These are phyloP conservation scores for Rhizopus microsporus DNA, from an alignment of 371 early-diverging fungal genomes.

Conservation along the genomic window DNA sequence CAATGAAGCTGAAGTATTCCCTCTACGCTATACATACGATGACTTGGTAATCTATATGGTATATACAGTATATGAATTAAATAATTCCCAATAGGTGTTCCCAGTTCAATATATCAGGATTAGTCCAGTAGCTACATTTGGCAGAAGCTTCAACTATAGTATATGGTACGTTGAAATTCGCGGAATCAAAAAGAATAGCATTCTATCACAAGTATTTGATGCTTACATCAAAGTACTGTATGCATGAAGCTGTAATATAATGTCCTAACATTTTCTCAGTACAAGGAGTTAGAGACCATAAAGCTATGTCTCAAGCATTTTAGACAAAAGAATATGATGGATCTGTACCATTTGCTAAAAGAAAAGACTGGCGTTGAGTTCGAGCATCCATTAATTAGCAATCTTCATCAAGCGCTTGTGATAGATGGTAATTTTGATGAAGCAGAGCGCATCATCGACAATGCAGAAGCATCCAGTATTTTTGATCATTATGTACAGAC, in stretches of 20 bases:
- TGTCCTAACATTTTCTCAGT: slow-evolving; percentile 33
- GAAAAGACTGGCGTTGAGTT: slow-evolving; percentile 62
- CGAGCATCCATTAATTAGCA: slow-evolving; percentile 78
- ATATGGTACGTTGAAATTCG: slow-evolving; percentile 94
- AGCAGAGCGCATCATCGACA: slow-evolving; percentile 68
- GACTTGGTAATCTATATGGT: slow-evolving; percentile 41
- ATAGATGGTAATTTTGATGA: slow-evolving; percentile 72
- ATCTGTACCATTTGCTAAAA: slow-evolving; percentile 71
- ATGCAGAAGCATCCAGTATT: slow-evolving; percentile 56
- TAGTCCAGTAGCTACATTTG: slow-evolving; percentile 90
- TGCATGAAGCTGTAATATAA: neutral
- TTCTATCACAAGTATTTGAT: slow-evolving; percentile 62
- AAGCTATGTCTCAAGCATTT: slow-evolving; percentile 89
- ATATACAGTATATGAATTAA: neutral
- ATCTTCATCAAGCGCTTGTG: slow-evolving; percentile 69
- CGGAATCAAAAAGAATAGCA: slow-evolving; percentile 69
- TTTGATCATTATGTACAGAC: slow-evolving; percentile 71
- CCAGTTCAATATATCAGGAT: slow-evolving; percentile 92
- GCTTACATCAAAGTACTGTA: slow-evolving; percentile 64
- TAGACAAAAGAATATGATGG: slow-evolving; percentile 76
- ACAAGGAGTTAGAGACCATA: slow-evolving; percentile 76
- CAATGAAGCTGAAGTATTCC: slow-evolving; percentile 86
- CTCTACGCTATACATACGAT: slow-evolving; percentile 68
- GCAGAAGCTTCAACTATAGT: slow-evolving; percentile 92
- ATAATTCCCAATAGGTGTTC: slow-evolving; percentile 51